Conservation (phyloP, 2,329 filamentous ascomycete genomes). For the Pseudogymnoascus sp. region DNA sequence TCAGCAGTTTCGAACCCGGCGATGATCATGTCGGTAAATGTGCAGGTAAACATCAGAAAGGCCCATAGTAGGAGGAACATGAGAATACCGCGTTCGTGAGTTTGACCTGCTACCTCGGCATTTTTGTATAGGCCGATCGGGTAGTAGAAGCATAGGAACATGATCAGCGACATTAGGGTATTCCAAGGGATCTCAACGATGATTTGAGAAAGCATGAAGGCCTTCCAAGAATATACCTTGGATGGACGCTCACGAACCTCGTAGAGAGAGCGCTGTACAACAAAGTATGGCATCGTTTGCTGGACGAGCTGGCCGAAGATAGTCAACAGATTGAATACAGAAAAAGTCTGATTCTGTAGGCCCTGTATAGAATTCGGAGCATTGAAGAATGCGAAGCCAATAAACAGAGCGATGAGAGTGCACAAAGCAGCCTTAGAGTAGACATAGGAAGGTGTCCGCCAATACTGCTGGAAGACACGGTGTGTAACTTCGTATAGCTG, state of each 20-base stretch:
- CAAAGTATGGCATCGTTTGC: slow-evolving; percentile 54
- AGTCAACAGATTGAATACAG: slow-evolving; percentile 59
- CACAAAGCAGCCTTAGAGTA: slow-evolving; percentile 47
- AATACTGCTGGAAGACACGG: slow-evolving; percentile 57
- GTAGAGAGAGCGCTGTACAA: slow-evolving; percentile 51
- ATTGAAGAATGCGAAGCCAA: slow-evolving; percentile 57
- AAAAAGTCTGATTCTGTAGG: slow-evolving; percentile 51
- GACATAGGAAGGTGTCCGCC: slow-evolving; percentile 51
- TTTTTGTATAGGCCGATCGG: slow-evolving; percentile 56
- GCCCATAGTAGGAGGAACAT: slow-evolving; percentile 71
- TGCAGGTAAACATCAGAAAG: slow-evolving; percentile 75
- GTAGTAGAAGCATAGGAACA: slow-evolving; percentile 52
- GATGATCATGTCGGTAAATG: slow-evolving; percentile 74
- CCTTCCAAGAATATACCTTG: slow-evolving; percentile 56
- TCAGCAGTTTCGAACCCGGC: slow-evolving; percentile 74
- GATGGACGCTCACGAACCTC: slow-evolving; percentile 54
- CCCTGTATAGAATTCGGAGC: slow-evolving; percentile 46
- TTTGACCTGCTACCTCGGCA: slow-evolving; percentile 37
- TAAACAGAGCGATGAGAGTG: slow-evolving; percentile 43
- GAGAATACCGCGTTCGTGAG: slow-evolving; percentile 62
- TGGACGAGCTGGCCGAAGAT: slow-evolving; percentile 53
- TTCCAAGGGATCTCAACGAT: slow-evolving; percentile 43
- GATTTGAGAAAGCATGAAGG: slow-evolving; percentile 49
- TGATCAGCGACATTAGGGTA: slow-evolving; percentile 38
- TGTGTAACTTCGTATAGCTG: slow-evolving; percentile 60